These are phyloP conservation scores for Fusarium caatingaense DNA, from an alignment of 2,329 filamentous ascomycete genomes.

Conservation along the genomic window DNA sequence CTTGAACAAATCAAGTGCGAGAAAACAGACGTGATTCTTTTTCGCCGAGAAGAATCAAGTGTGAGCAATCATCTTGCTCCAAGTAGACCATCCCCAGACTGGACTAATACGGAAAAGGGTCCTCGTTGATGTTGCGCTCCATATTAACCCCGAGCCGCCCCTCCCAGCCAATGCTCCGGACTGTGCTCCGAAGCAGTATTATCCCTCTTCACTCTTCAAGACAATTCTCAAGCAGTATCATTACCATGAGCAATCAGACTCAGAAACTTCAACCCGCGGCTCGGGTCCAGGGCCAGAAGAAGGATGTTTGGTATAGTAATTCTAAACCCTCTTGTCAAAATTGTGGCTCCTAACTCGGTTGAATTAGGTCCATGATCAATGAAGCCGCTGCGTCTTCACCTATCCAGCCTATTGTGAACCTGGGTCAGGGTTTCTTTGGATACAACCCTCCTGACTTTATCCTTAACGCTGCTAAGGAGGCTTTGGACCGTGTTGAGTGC, in stretches of 20 bases:
- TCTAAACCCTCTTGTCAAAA: neutral
- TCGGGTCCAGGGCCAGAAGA: slow-evolving; percentile 60
- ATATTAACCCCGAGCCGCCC: slow-evolving; percentile 42
- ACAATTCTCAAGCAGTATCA: slow-evolving; percentile 38
- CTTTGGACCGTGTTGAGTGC: slow-evolving; percentile 91
- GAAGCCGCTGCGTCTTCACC: slow-evolving; percentile 72
- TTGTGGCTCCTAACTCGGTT: slow-evolving; percentile 9
- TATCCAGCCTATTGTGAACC: slow-evolving; percentile 72
- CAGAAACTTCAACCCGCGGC: slow-evolving; percentile 63
- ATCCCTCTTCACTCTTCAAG: slow-evolving; percentile 33
- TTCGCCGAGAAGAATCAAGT: slow-evolving; percentile 5
- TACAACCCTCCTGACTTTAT: slow-evolving; percentile 96
- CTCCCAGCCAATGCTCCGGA: slow-evolving; percentile 35
- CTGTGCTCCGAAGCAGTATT: slow-evolving; percentile 34
- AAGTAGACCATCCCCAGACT: neutral
- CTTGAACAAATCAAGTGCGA: slow-evolving; percentile 8
- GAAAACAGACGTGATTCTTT: slow-evolving; percentile 6
- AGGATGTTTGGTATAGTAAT: slow-evolving; percentile 63
- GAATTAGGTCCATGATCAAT: slow-evolving; percentile 71
- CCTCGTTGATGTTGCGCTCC: slow-evolving; percentile 44
- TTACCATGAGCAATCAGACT: slow-evolving; percentile 55
- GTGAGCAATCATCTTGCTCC: neutral
- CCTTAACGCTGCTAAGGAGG: slow-evolving; percentile 88
- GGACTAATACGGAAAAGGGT: slow-evolving; percentile 24
- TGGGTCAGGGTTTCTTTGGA: slow-evolving; percentile 80